A percentile compares a stretch with the other conserved stretches of the same genome.
phyloP scores from a whole-genome alignment of 352 stramenopile genomes.

The Globisporangium cystogenes region DNA sequence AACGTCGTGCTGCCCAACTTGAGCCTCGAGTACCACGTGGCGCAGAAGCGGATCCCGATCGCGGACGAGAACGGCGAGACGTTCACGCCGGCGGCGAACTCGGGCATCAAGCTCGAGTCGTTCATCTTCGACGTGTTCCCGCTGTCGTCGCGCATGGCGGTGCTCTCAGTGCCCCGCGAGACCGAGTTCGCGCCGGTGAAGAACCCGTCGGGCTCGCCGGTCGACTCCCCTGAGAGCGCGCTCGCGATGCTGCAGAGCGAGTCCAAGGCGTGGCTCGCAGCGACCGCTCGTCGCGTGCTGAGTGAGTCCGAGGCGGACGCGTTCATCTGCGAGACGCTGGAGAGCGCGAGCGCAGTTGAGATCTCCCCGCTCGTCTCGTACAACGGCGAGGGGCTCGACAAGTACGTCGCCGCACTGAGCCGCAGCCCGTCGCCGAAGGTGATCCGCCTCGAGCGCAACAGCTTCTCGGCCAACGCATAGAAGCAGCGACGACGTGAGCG shows the following conservation, averaged over 20 bases:
- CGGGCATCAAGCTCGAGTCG: slow-evolving; percentile 97
- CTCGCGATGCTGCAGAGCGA: slow-evolving; percentile 67
- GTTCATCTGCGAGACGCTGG: slow-evolving; percentile 32
- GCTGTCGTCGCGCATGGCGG: slow-evolving; percentile 89
- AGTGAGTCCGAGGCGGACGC: slow-evolving; percentile 17
- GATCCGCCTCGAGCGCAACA: slow-evolving; percentile 33
- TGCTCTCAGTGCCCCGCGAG: slow-evolving; percentile 90
- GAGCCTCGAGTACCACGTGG: slow-evolving; percentile 92
- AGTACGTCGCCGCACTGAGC: slow-evolving; percentile 20
- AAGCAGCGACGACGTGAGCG: neutral
- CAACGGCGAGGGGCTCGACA: slow-evolving; percentile 73
- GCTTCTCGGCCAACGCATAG: neutral
- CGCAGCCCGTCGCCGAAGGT: slow-evolving; percentile 1
- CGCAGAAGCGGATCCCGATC: slow-evolving; percentile 96
- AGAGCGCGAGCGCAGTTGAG: slow-evolving; percentile 39
- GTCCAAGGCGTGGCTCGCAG: slow-evolving; percentile 55
- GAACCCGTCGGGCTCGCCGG: slow-evolving; percentile 68
- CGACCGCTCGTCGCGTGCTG: slow-evolving; percentile 30
- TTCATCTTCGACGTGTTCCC: slow-evolving; percentile 99
- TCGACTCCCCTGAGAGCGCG: slow-evolving; percentile 86
- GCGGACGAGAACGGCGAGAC: slow-evolving; percentile 79
- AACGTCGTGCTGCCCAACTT: slow-evolving; percentile 84
- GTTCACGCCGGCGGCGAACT: slow-evolving; percentile 79
- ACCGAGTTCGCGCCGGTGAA: slow-evolving; percentile 94
- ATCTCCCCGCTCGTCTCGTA: slow-evolving; percentile 88